These are phyloP conservation scores for Barnettozyma salicaria DNA, from an alignment of 805 yeast species.

Conservation along the genomic window DNA sequence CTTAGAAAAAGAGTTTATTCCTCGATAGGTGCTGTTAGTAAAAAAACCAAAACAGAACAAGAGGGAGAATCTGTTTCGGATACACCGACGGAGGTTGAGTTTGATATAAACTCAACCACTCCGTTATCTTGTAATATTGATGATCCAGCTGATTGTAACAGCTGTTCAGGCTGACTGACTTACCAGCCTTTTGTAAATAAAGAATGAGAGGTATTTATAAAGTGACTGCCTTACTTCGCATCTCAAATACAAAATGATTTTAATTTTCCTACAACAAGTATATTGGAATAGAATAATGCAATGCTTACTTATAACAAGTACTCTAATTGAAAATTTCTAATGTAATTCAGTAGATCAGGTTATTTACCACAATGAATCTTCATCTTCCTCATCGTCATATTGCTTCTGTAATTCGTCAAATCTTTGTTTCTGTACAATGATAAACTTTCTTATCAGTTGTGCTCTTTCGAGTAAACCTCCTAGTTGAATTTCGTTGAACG, in stretches of 20 bases:
- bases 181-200: too few relatives aligned
- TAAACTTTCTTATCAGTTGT: constrained; percentile 1
- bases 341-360: too few relatives aligned
- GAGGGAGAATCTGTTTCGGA: neutral
- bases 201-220: too few relatives aligned
- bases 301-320: too few relatives aligned
- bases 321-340: too few relatives aligned
- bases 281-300: too few relatives aligned
- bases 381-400: constrained; percentile 29
- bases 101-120: constrained; percentile 15
- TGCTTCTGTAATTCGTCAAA: constrained; percentile 24
- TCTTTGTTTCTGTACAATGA: constrained; percentile 9
- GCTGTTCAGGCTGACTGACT: constrained; percentile 34
- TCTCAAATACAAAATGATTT: too few relatives aligned
- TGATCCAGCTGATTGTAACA: constrained; percentile 29
- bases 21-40: neutral
- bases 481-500: constrained; percentile 1
- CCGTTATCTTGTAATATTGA: constrained; percentile 18
- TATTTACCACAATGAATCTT: constrained; percentile 25
- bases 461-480: neutral
- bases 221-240: too few relatives aligned
- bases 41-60: neutral
- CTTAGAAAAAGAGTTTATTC: constrained; percentile 2
- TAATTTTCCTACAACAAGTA: too few relatives aligned
- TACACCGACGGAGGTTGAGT: neutral